Base-by-base conservation (phyloP, 257 asterid genomes). In the Penstemon eatonii region DNA sequence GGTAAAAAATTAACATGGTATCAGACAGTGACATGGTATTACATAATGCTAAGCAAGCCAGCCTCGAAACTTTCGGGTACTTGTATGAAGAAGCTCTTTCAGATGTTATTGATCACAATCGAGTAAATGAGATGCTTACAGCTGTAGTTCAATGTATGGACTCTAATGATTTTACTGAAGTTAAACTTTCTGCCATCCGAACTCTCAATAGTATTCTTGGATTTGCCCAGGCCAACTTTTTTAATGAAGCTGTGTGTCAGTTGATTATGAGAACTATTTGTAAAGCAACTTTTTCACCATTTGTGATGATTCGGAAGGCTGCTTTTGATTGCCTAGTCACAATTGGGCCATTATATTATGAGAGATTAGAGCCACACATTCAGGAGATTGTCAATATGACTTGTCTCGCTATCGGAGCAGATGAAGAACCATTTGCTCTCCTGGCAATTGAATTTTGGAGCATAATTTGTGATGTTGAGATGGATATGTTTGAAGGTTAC, bases 111-210 rank as follows among this genome's bases (percentile, higher is more conserved):
- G 96, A 89, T 55, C 95, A 89, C 76, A 95, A 89, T 76, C 90
- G 85, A 49, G 96, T 89, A 10, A 89, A 89, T 76, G 87, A 85
- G 74, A 87, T 89, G 59, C 92, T 89, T 6, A 87, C 95, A 3
- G 91, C 92, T 51, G 96, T 89, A 53, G 92, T 85, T 62, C 96
- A 87, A 77, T 89, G 95, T 69, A 89, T 89, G 95, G 85, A 80
- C 77, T 92, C 88, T 40, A 84, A 69, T 68, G 96, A 87, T 77
- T 82, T 59, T 60, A 72, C 70, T 50, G 92, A 89, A 42, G 92
- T 89, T 67, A 80, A 95, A 57, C 92, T 89, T 80, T 86, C 95
- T 6, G 94, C 96, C 36, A 87, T 89, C 49, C 73, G 87, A 70
- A 90, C 96, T 38, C 65, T 89, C 64, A 84, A 89, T 75, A 87